Percentiles rank a stretch among this genome's conserved stretches.
phyloP scores from a whole-genome alignment of 192 early-diverging fungal genomes.

The Entophlyctis helioformis region DNA sequence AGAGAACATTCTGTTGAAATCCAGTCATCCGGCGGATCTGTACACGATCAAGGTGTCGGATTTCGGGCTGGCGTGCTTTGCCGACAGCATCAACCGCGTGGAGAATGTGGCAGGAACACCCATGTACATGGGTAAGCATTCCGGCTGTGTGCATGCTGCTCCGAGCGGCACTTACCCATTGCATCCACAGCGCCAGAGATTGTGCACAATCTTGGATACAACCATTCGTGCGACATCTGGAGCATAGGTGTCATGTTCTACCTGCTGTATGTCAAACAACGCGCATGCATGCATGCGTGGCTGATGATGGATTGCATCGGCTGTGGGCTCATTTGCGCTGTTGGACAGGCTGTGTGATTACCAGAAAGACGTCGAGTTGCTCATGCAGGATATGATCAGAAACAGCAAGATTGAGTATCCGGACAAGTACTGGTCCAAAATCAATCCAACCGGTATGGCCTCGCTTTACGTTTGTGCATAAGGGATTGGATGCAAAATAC shows the following conservation, averaged over 20 bases:
- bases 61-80: conserved; percentile 35
- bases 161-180: background rate
- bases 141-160: too few species aligned
- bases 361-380: conserved; percentile 15
- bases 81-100: conserved; percentile 22
- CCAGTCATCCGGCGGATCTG: conserved; percentile 21
- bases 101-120: conserved; percentile 30
- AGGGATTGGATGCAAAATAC: too few species aligned
- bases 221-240: conserved; percentile 39
- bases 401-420: conserved; percentile 31
- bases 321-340: background rate
- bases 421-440: conserved; percentile 16
- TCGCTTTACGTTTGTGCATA: too few species aligned
- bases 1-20: too few species aligned
- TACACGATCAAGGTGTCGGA: conserved; percentile 36
- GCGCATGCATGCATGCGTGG: background rate
- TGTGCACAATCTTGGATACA: conserved; percentile 34
- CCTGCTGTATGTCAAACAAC: conserved; percentile 19
- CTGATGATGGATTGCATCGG: background rate
- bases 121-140: too few species aligned
- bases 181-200: conserved; percentile 30
- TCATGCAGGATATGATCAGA: conserved; percentile 23
- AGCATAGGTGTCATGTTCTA: conserved; percentile 43
- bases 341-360: conserved; percentile 22
- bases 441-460: too few species aligned